phyloP scores from a whole-genome alignment of 2,329 filamentous ascomycete species.

The Fusarium begoniae region DNA sequence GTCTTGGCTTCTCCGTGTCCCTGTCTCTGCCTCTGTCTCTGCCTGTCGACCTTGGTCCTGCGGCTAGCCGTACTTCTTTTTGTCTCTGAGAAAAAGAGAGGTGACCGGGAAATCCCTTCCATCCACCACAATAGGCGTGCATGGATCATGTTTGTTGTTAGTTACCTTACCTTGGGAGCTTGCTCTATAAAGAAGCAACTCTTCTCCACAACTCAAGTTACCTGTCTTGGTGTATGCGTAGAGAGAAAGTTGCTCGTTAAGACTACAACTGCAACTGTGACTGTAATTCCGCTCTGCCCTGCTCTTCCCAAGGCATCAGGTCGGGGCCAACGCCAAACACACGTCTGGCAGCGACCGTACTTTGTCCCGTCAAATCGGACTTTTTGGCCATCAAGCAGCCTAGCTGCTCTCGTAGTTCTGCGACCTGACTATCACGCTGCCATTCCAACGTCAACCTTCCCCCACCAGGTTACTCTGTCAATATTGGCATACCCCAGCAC shows the following conservation, averaged over 20 bases:
- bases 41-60: background rate
- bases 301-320: background rate
- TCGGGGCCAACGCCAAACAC: background rate
- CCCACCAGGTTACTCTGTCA: constrained; percentile 1
- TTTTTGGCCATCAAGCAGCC: background rate
- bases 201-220: background rate
- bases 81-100: background rate
- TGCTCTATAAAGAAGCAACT: background rate
- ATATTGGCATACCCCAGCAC: background rate
- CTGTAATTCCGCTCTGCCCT: background rate
- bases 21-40: background rate
- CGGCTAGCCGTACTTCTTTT: background rate
- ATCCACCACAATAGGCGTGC: background rate
- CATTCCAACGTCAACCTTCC: constrained; percentile 3
- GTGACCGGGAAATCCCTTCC: background rate
- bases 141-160: background rate
- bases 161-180: background rate
- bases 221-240: background rate
- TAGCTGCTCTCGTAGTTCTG: background rate
- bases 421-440: background rate
- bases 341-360: background rate
- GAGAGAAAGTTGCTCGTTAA: background rate
- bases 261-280: background rate
- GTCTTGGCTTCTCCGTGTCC: constrained; percentile 11
- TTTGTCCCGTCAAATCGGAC: background rate